phyloP scores from a whole-genome alignment of 345 rosid genomes.

The Hypericum perforatum region DNA sequence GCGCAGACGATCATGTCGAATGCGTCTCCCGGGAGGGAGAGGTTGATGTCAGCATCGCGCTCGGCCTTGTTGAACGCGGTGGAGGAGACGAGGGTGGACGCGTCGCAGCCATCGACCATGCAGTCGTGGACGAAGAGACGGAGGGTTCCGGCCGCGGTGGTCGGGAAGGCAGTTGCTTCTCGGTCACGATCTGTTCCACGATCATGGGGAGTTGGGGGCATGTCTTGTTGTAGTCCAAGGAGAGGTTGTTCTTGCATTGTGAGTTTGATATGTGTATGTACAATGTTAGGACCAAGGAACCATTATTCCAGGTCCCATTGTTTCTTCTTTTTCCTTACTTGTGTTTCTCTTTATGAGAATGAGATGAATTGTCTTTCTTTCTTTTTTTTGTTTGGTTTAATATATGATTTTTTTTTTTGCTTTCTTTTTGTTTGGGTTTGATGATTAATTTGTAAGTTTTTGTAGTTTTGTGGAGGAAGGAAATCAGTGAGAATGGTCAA shows the following conservation, averaged over 20 bases:
- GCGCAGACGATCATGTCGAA: not conserved
- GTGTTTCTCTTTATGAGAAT: too few relatives aligned
- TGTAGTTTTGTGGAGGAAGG: not conserved
- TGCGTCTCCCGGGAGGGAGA: not conserved
- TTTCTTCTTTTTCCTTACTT: too few relatives aligned
- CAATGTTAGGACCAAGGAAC: too few relatives aligned
- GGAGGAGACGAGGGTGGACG: not conserved
- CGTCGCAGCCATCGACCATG: slow-evolving; percentile 5
- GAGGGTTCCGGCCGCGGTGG: slow-evolving; percentile 4
- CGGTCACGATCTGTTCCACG: not conserved
- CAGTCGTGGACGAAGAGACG: slow-evolving; percentile 7
- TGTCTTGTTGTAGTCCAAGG: slow-evolving; percentile 2
- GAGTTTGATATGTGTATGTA: too few relatives aligned
- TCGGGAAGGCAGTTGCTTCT: not conserved
- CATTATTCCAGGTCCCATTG: too few relatives aligned
- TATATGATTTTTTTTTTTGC: too few relatives aligned
- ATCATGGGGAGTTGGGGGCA: not conserved
- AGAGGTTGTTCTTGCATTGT: not conserved
- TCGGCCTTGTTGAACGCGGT: not conserved
- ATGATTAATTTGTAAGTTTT: not conserved
- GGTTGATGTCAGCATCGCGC: not conserved
- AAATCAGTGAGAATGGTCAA: not conserved
- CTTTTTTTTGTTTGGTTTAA: too few relatives aligned
- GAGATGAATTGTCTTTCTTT: too few relatives aligned
- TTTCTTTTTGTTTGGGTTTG: too few relatives aligned